Evolutionary conservation across 257 asterid species (phyloP).

Genomic region (Solanum virginianum): DNA sequence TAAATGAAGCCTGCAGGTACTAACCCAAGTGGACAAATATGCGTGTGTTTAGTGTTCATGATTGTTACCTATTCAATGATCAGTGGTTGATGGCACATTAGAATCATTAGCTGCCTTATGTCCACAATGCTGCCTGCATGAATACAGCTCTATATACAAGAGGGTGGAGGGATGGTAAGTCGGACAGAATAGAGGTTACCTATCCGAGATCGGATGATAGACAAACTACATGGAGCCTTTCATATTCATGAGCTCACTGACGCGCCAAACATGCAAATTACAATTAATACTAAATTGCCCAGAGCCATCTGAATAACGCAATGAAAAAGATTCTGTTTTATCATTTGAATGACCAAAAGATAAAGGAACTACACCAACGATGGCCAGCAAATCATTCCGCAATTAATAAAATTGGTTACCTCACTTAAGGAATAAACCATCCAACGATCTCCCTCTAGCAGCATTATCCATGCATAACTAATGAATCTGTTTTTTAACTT

Average conservation of each 20-base stretch:
- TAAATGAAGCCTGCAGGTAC: background rate
- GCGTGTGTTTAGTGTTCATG: background rate
- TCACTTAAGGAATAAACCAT: conserved; percentile 4
- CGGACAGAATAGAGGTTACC: conserved; percentile 3
- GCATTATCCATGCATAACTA: conserved; percentile 21
- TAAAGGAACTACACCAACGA: conserved; percentile 4
- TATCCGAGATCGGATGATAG: background rate
- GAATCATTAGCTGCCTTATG: conserved; percentile 1
- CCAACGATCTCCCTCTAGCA: conserved; percentile 22
- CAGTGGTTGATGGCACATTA: background rate
- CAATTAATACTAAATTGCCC: conserved; percentile 6
- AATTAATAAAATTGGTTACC: conserved; percentile 28
- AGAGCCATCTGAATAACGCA: conserved; percentile 12
- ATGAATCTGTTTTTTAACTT: conserved; percentile 13
- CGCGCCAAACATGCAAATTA: conserved; percentile 11
- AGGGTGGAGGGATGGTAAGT: conserved; percentile 2
- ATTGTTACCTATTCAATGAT: background rate
- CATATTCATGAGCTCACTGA: conserved; percentile 10
- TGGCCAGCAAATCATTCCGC: conserved; percentile 6
- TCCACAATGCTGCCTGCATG: conserved; percentile 2
- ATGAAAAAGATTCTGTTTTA: background rate
- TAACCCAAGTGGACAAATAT: background rate
- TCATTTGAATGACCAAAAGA: background rate
- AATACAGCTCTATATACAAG: conserved; percentile 1
- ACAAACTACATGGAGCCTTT: conserved; percentile 1